Evolutionary conservation across 2,329 filamentous ascomycete species (phyloP), one percentile per base, ranked within the genome.

Genomic region (Tolypocladium inflatum): DNA sequence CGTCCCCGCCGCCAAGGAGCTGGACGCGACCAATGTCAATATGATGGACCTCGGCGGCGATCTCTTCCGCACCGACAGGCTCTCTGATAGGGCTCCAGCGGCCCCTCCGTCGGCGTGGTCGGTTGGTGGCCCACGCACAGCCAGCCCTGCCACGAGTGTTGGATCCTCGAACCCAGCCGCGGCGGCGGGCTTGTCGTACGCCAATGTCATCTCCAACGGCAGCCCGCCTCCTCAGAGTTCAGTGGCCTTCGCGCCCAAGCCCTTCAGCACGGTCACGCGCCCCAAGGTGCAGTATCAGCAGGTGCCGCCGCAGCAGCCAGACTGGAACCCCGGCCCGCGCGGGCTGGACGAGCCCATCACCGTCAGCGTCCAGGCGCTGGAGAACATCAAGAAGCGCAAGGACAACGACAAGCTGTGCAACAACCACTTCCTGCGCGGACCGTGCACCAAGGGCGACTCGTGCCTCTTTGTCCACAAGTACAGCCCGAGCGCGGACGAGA

Each of bases 391-490:
- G 71, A 81, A 77, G 65, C 75, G 82, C 59, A 79, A 78, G 57
- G 79, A 78, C 38, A 72, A 70, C 62, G 76, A 79, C 60, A 85
- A 85, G 68, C 71, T 85, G 9, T 86, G 83, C 73, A 86, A 86
- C 66, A 83, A 83, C 54, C 80, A 84, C 64, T 85, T 82, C 64
- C 74, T 86, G 37, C 75, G 81, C 21, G 82, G 81, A 0, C 78
- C 78, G 0, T 86, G 83, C 63, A 66, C 73, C 54, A 85, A 83
- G 63, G 76, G 75, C 11, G 73, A 77, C n/a, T 71, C 74, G 6
- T 86, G 83, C 69, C 73, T 71, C 55, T 86, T 84, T 63, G 79
- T 81, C 59, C 83, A 86, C 67, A 72, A 78, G 52, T 80, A 84
- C 64, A 78, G 74, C 61, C 76, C 79, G 3, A 78, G 73, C 6